phyloP scores from a whole-genome alignment of 441 rosid genomes.

The Gossypium laxum region DNA sequence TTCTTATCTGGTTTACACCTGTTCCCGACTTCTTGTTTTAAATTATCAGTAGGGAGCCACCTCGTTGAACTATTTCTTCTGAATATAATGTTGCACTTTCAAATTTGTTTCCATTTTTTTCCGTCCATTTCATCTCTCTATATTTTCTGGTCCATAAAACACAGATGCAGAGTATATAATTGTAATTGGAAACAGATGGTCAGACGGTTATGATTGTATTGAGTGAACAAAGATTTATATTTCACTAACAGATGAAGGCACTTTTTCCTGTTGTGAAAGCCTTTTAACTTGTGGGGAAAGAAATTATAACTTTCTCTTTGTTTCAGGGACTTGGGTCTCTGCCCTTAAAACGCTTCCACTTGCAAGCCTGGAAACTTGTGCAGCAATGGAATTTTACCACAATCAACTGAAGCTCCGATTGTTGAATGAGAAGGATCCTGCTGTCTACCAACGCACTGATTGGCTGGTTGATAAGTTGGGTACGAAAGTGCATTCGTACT shows the following conservation, averaged over 20 bases:
- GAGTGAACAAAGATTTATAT: background rate
- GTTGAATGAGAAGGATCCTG: conserved; percentile 51
- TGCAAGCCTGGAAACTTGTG: conserved; percentile 79
- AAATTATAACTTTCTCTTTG: conserved; percentile 7
- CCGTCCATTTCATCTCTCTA: conserved; percentile 1
- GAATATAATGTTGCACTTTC: background rate
- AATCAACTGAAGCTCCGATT: conserved; percentile 65
- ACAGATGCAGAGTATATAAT: background rate
- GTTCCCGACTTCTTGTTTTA: background rate
- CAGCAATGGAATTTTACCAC: conserved; percentile 83
- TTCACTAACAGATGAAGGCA: background rate
- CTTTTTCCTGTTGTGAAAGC: background rate
- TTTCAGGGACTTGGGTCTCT: conserved; percentile 52
- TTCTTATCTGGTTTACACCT: background rate
- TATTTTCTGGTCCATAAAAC: background rate
- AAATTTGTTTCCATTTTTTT: background rate
- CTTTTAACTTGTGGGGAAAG: background rate
- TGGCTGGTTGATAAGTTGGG: conserved; percentile 88
- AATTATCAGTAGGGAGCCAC: background rate
- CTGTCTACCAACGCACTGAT: conserved; percentile 63
- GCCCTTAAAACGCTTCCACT: conserved; percentile 53
- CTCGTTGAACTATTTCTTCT: background rate
- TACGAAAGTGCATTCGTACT: conserved; percentile 77
- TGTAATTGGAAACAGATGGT: background rate
- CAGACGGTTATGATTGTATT: background rate